Evolutionary conservation across 441 rosid species (phyloP).

Genomic region (Erysimum cheiri): DNA sequence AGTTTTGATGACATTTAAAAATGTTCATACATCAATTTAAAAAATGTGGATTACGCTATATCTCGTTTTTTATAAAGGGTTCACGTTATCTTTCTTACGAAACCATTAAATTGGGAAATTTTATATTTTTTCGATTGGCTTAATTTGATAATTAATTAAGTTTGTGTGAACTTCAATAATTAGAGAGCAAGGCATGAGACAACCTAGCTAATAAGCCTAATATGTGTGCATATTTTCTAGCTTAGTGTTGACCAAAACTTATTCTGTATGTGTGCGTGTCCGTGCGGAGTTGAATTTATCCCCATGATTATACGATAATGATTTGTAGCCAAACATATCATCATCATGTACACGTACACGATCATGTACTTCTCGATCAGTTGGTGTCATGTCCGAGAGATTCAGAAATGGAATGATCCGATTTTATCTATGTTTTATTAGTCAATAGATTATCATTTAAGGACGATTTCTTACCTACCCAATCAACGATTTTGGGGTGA

Average conservation of each 20-base stretch:
- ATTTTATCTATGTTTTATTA: conserved; percentile 6
- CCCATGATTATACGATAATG: conserved; percentile 5
- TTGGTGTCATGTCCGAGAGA: conserved; percentile 28
- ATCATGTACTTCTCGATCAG: conserved; percentile 23
- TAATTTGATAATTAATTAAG: neutral
- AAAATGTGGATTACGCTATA: neutral
- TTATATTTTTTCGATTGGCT: neutral
- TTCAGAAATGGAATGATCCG: conserved; percentile 15
- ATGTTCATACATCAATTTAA: neutral
- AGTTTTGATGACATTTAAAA: neutral
- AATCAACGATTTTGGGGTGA: conserved; percentile 18
- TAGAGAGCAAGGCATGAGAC: conserved; percentile 11
- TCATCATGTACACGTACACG: conserved; percentile 13
- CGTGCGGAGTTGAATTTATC: neutral
- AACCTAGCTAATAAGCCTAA: conserved; percentile 11
- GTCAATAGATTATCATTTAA: neutral
- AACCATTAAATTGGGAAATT: neutral
- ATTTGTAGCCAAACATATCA: conserved; percentile 32
- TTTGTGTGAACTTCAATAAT: neutral
- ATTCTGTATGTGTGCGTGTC: conserved; percentile 2
- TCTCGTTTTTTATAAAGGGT: too few relatives aligned
- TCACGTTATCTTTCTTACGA: neutral
- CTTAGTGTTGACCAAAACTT: conserved; percentile 24
- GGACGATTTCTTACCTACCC: conserved; percentile 25
- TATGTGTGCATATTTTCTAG: neutral